A percentile compares a stretch with the other conserved stretches of the same genome.
Conservation (phyloP, 1,284 basidiomycete genomes). For the Tremellales sp. region DNA sequence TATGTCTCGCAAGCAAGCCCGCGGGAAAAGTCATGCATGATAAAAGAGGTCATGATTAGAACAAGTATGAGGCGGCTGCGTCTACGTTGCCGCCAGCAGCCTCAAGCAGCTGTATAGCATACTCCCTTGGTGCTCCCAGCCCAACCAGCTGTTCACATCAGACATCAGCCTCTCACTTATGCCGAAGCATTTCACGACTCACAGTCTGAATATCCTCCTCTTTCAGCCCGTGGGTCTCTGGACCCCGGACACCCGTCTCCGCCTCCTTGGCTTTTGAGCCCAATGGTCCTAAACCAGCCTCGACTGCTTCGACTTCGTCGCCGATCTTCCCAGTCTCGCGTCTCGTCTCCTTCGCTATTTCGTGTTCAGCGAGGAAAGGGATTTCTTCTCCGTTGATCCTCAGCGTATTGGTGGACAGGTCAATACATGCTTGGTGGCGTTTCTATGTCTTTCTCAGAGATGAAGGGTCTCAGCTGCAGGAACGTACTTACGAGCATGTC, state of each 20-base stretch:
- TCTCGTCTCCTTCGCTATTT: constrained; percentile 48
- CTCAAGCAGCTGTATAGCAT: constrained; percentile 71
- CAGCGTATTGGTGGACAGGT: constrained; percentile 80
- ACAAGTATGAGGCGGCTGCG: constrained; percentile 80
- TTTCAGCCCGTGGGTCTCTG: constrained; percentile 1
- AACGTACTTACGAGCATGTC: constrained; percentile 71
- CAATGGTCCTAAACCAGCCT: constrained; percentile 21
- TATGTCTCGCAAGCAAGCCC: too few relatives aligned
- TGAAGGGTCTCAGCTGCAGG: not conserved
- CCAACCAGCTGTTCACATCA: constrained; percentile 55
- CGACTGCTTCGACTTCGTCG: constrained; percentile 27
- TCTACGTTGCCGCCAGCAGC: constrained; percentile 83
- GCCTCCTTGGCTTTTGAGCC: constrained; percentile 28
- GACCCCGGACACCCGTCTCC: constrained; percentile 13
- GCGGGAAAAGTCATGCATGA: not conserved
- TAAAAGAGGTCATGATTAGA: constrained; percentile 50
- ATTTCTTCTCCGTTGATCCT: constrained; percentile 85
- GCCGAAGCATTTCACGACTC: constrained; percentile 2
- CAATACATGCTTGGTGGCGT: constrained; percentile 92
- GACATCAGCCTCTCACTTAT: not conserved
- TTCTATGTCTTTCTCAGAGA: constrained; percentile 51
- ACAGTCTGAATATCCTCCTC: constrained; percentile 30
- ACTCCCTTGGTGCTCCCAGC: constrained; percentile 68
- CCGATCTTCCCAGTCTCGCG: constrained; percentile 29
- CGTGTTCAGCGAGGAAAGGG: constrained; percentile 85